These are phyloP conservation scores for Apiotrichum domesticum DNA, from an alignment of 1,284 basidiomycete genomes.

Conservation along the genomic window DNA sequence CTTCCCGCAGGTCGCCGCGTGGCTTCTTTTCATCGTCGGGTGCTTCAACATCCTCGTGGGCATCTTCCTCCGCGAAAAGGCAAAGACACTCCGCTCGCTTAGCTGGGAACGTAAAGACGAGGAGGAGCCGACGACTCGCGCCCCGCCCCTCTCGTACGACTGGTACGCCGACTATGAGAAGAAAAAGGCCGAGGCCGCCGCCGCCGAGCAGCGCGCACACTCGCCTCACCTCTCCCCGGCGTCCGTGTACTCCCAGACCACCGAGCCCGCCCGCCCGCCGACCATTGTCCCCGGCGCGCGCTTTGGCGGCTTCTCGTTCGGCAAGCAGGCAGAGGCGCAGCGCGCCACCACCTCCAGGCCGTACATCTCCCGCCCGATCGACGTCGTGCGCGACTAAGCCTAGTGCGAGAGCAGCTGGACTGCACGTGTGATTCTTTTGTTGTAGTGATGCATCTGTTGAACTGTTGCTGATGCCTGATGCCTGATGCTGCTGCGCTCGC, in stretches of 20 bases:
- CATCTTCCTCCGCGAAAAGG: constrained; percentile 35
- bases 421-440: too few species aligned
- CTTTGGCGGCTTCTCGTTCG: constrained; percentile 62
- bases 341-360: constrained; percentile 29
- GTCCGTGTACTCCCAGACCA: background rate
- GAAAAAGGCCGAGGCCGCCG: background rate
- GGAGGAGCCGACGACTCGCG: background rate
- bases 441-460: too few species aligned
- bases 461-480: too few species aligned
- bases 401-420: too few species aligned
- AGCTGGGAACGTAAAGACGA: constrained; percentile 41
- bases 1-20: constrained; percentile 74
- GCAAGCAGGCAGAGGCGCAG: constrained; percentile 64
- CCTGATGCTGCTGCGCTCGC: too few species aligned
- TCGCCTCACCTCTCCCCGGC: background rate
- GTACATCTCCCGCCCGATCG: background rate
- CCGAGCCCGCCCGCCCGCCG: background rate
- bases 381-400: too few species aligned
- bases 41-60: constrained; percentile 69
- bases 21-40: constrained; percentile 78
- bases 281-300: constrained; percentile 24
- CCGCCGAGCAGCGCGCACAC: background rate
- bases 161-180: background rate
- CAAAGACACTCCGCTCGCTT: constrained; percentile 37
- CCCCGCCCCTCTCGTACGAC: background rate